A percentile compares a stretch with the other conserved stretches of the same genome.
Evolutionary conservation across 164 flowering plant species (phyloP).

Genomic region (Vitis rupestris): DNA sequence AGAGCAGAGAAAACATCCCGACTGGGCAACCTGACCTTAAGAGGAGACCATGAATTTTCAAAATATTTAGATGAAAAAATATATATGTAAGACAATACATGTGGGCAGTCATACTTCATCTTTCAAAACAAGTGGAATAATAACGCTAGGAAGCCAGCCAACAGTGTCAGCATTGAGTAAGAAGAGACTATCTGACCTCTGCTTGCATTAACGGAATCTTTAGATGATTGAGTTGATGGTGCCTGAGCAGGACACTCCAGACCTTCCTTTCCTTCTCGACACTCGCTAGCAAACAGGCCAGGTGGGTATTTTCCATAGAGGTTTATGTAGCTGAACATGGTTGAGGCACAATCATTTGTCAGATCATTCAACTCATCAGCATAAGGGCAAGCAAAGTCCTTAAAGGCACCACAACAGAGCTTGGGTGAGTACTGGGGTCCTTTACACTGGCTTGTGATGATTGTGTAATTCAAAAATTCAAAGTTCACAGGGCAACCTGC

Average conservation of each 20-base stretch:
- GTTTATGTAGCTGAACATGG: slow-evolving; percentile 64
- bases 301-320: slow-evolving; percentile 59
- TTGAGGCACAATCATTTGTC: slow-evolving; percentile 37
- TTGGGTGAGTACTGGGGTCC: slow-evolving; percentile 46
- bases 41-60: not conserved
- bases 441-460: slow-evolving; percentile 58
- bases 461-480: slow-evolving; percentile 50
- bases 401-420: slow-evolving; percentile 47
- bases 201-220: not conserved
- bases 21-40: not conserved
- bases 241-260: slow-evolving; percentile 29
- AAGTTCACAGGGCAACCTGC: slow-evolving; percentile 47
- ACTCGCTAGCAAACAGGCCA: slow-evolving; percentile 48
- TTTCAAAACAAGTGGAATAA: slow-evolving; percentile 11
- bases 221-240: not conserved
- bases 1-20: not conserved
- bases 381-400: slow-evolving; percentile 54
- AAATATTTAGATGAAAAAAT: not conserved
- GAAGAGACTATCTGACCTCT: slow-evolving; percentile 3
- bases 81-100: not conserved
- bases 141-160: slow-evolving; percentile 5
- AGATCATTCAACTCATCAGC: slow-evolving; percentile 33
- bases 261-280: slow-evolving; percentile 39
- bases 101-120: not conserved
- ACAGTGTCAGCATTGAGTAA: slow-evolving; percentile 7